These are phyloP conservation scores for Citrus trifoliata DNA, from an alignment of 345 rosid species.

Conservation along the genomic window DNA sequence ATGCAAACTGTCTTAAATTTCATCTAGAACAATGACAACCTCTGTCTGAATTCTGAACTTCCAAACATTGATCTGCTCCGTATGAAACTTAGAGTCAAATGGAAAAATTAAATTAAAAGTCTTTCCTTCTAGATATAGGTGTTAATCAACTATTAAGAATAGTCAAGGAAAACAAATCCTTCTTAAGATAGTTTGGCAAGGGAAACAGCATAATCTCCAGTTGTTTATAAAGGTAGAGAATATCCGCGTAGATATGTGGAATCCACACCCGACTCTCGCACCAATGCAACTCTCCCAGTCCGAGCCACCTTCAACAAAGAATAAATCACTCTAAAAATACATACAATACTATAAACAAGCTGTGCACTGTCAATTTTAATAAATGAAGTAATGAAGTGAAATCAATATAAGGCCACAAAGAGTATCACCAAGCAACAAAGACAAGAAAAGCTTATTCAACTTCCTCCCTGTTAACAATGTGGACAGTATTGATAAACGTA, in stretches of 20 bases:
- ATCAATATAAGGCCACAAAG: too few relatives aligned
- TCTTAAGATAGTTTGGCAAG: background rate
- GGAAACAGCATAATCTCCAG: background rate
- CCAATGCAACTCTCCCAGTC: slow-evolving; percentile 72
- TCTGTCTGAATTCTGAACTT: slow-evolving; percentile 4
- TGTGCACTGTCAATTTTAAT: background rate
- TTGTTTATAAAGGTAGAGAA: slow-evolving; percentile 45
- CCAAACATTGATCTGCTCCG: background rate
- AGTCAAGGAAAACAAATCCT: background rate
- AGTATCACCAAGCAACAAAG: too few relatives aligned
- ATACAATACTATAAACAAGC: background rate
- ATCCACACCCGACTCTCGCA: slow-evolving; percentile 72
- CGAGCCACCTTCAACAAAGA: slow-evolving; percentile 59
- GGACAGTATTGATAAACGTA: background rate
- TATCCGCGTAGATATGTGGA: slow-evolving; percentile 62
- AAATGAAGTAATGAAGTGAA: background rate
- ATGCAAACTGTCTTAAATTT: background rate
- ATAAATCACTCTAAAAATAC: background rate
- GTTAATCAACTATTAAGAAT: background rate
- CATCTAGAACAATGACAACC: background rate
- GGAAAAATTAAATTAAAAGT: background rate
- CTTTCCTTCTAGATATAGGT: background rate
- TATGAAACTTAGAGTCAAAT: background rate
- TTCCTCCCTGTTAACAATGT: background rate
- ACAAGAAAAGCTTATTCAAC: too few relatives aligned